A percentile compares a stretch with the other conserved stretches of the same genome.
Evolutionary conservation across 352 stramenopile species (phyloP).

Genomic region (Phytophthora vignae): DNA sequence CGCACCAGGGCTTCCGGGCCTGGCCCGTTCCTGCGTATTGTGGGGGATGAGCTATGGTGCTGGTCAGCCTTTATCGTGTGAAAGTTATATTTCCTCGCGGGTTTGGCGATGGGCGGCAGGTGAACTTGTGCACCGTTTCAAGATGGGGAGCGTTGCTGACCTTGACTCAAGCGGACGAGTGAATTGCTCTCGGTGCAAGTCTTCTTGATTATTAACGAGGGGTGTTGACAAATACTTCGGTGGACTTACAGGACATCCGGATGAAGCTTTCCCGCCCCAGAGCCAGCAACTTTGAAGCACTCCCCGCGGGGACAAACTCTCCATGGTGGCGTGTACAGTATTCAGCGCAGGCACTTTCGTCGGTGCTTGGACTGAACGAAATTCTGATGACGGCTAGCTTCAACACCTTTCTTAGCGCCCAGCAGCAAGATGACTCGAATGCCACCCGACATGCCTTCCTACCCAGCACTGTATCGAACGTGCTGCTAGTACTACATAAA

Average conservation of each 20-base stretch:
- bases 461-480: not conserved
- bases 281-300: conserved; percentile 23
- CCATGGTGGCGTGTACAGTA: not conserved
- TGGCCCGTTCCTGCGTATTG: too few species aligned
- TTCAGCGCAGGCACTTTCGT: not conserved
- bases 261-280: conserved; percentile 22
- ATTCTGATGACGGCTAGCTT: not conserved
- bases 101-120: conserved; percentile 2
- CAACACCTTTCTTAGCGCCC: not conserved
- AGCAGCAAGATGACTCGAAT: not conserved
- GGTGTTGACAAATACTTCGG: not conserved
- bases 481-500: too few species aligned
- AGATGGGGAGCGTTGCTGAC: conserved; percentile 20
- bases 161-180: conserved; percentile 4
- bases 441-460: not conserved
- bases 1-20: too few species aligned
- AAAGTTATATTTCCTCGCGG: too few species aligned
- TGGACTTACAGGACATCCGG: conserved; percentile 15
- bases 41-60: too few species aligned
- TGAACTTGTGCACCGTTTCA: conserved; percentile 8
- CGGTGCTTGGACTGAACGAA: conserved; percentile 2
- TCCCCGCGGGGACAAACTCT: conserved; percentile 5
- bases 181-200: not conserved
- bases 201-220: conserved; percentile 3
- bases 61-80: too few species aligned